These are phyloP conservation scores for Claviceps capensis DNA, from an alignment of 2,329 filamentous ascomycete species.

Conservation along the genomic window DNA sequence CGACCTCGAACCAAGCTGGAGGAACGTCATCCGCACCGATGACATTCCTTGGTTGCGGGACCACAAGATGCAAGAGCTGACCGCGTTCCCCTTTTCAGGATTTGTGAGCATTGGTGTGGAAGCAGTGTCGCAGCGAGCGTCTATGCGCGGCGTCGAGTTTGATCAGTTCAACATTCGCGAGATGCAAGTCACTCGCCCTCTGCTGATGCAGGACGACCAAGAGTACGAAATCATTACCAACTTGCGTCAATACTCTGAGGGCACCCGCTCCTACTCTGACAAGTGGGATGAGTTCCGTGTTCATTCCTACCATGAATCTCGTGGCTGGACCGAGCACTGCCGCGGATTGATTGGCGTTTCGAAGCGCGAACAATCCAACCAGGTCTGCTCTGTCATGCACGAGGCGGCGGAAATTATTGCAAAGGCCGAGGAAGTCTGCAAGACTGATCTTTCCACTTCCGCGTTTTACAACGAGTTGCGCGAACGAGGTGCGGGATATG, in stretches of 20 bases:
- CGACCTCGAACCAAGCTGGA: conserved; percentile 33
- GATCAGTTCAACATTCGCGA: conserved; percentile 3
- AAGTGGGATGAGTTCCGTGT: conserved; percentile 43
- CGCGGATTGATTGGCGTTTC: conserved; percentile 34
- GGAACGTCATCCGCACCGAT: conserved; percentile 31
- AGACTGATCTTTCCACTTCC: conserved; percentile 1
- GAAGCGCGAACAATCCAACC: neutral
- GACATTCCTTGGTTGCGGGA: conserved; percentile 44
- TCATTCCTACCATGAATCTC: conserved; percentile 34
- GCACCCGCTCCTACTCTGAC: conserved; percentile 21
- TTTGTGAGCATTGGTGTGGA: conserved; percentile 38
- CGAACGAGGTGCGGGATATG: conserved; percentile 13
- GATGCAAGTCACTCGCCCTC: conserved; percentile 4
- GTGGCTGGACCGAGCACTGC: conserved; percentile 46
- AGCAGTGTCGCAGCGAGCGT: conserved; percentile 25
- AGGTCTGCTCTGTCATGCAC: neutral
- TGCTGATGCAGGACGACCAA: conserved; percentile 1
- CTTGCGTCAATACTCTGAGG: conserved; percentile 15
- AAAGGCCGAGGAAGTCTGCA: conserved; percentile 12
- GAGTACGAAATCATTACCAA: conserved; percentile 16
- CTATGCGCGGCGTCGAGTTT: conserved; percentile 9
- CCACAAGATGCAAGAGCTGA: conserved; percentile 42
- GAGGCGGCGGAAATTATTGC: neutral
- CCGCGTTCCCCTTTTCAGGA: conserved; percentile 41
- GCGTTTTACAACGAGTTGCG: conserved; percentile 14